A percentile compares a stretch with the other conserved stretches of the same genome.
Conservation (phyloP, 306 rosid species). For the Carpinus viminea region DNA sequence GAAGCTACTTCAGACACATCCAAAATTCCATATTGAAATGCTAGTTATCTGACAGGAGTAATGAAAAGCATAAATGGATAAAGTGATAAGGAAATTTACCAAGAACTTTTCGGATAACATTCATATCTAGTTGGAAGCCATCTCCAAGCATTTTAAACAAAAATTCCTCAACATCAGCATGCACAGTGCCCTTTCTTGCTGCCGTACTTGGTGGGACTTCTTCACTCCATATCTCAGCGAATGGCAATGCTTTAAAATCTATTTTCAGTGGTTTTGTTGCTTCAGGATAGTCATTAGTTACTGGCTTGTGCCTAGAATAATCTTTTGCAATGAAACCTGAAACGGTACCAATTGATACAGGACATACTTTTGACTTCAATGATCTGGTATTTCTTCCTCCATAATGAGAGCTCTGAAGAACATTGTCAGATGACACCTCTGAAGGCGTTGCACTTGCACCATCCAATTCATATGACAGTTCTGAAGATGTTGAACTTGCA, state of each 20-base stretch:
- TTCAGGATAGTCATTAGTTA: slow-evolving; percentile 16
- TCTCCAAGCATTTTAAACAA: slow-evolving; percentile 41
- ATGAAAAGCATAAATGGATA: neutral
- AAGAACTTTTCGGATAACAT: slow-evolving; percentile 34
- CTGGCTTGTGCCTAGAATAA: slow-evolving; percentile 13
- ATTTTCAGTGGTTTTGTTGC: slow-evolving; percentile 32
- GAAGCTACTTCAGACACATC: neutral
- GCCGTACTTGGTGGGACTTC: slow-evolving; percentile 10
- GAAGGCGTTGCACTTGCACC: slow-evolving; percentile 1
- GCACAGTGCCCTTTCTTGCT: slow-evolving; percentile 9
- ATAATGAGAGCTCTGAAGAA: slow-evolving; percentile 10
- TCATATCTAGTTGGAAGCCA: slow-evolving; percentile 40
- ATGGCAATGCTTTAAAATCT: slow-evolving; percentile 21
- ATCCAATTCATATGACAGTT: slow-evolving; percentile 3
- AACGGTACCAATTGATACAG: slow-evolving; percentile 36
- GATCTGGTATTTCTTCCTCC: slow-evolving; percentile 19
- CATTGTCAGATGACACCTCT: neutral
- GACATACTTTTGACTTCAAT: slow-evolving; percentile 22
- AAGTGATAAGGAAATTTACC: slow-evolving; percentile 27
- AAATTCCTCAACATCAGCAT: slow-evolving; percentile 29
- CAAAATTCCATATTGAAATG: neutral
- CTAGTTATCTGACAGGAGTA: slow-evolving; percentile 7
- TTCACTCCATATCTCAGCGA: slow-evolving; percentile 31
- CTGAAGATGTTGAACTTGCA: slow-evolving; percentile 15
- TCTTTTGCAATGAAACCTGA: slow-evolving; percentile 43